Percentiles rank a stretch among this genome's conserved stretches.
Evolutionary conservation across 2,329 filamentous ascomycete genomes (phyloP).

Genomic region (Penicillium sp.): DNA sequence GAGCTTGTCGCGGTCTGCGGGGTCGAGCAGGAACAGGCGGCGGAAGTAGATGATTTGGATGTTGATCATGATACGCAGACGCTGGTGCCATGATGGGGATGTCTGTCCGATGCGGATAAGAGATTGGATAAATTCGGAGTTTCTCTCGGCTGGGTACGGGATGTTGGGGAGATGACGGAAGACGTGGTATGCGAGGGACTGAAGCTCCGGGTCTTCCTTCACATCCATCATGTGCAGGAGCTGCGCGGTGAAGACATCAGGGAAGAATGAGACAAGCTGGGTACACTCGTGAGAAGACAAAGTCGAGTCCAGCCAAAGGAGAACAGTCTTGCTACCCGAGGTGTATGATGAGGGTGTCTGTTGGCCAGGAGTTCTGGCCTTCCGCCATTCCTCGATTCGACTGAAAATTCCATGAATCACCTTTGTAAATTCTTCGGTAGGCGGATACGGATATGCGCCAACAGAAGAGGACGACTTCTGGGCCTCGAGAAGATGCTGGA

Average conservation of each 20-base stretch:
- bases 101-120: constrained; percentile 84
- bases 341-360: constrained; percentile 94
- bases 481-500: constrained; percentile 68
- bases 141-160: constrained; percentile 82
- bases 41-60: constrained; percentile 99
- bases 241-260: constrained; percentile 82
- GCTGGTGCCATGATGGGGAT: constrained; percentile 89
- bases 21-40: constrained; percentile 80
- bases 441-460: constrained; percentile 78
- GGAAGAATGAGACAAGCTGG: constrained; percentile 87
- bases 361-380: constrained; percentile 78
- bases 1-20: constrained; percentile 70
- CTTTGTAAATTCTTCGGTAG: constrained; percentile 67
- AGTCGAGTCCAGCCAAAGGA: constrained; percentile 91
- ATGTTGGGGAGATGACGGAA: constrained; percentile 96
- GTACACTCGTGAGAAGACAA: constrained; percentile 91
- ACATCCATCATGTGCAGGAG: constrained; percentile 99
- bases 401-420: constrained; percentile 74
- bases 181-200: constrained; percentile 91
- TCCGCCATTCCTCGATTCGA: constrained; percentile 81
- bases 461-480: constrained; percentile 80
- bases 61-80: constrained; percentile 89
- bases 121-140: constrained; percentile 76
- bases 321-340: constrained; percentile 89
- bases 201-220: constrained; percentile 94